Percentiles rank a stretch among this genome's conserved stretches.
phyloP scores from a whole-genome alignment of 371 early-diverging fungal genomes.

The Actinomortierella ambigua region DNA sequence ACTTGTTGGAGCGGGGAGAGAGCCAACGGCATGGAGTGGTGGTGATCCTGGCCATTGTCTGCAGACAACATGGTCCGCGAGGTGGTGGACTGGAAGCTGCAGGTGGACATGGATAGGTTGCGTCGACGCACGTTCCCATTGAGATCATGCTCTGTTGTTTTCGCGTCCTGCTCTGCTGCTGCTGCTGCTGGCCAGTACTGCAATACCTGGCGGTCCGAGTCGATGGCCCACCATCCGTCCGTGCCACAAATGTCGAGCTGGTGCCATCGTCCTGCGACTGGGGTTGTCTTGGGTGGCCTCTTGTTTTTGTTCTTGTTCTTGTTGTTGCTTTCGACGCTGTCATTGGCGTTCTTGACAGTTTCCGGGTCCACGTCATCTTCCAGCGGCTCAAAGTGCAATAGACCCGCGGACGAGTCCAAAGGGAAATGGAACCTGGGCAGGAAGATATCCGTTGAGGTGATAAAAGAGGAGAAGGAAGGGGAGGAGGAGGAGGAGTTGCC shows the following conservation, averaged over 20 bases:
- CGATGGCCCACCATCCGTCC: conserved; percentile 17
- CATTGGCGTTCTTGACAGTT: too few species aligned
- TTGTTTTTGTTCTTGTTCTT: not conserved
- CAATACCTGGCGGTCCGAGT: conserved; percentile 17
- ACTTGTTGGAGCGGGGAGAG: not conserved
- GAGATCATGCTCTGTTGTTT: too few species aligned
- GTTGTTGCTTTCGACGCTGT: not conserved
- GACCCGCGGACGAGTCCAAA: conserved; percentile 27
- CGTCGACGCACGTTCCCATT: too few species aligned
- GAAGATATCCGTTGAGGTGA: conserved; percentile 32
- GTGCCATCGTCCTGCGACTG: conserved; percentile 29
- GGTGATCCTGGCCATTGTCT: too few species aligned
- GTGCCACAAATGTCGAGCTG: conserved; percentile 30
- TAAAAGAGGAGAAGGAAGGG: too few species aligned
- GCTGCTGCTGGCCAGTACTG: conserved; percentile 29
- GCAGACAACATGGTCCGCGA: too few species aligned
- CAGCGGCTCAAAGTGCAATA: conserved; percentile 32
- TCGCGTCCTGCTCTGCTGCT: too few species aligned
- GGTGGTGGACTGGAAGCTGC: too few species aligned
- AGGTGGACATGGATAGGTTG: too few species aligned
- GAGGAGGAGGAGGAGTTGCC: not conserved
- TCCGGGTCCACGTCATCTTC: too few species aligned
- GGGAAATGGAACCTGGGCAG: conserved; percentile 40
- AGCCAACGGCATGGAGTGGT: too few species aligned
- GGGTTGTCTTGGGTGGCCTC: not conserved